These are phyloP conservation scores for Botrytis deweyae DNA, from an alignment of 2,329 filamentous ascomycete genomes.

Conservation along the genomic window DNA sequence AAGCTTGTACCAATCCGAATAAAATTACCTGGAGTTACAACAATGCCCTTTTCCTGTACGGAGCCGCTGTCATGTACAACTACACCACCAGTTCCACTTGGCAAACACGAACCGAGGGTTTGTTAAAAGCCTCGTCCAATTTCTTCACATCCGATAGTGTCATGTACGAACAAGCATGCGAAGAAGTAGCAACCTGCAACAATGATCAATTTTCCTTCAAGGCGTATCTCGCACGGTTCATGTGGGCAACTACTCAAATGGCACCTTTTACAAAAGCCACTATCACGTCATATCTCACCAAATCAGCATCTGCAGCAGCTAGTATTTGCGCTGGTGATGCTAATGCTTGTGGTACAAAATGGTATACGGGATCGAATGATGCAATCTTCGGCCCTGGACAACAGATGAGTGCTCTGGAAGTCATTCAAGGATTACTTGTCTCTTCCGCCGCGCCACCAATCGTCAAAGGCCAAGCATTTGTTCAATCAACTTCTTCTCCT, in stretches of 20 bases:
- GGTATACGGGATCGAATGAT: slow-evolving; percentile 60
- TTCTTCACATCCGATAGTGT: slow-evolving; percentile 60
- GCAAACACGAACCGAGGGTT: slow-evolving; percentile 51
- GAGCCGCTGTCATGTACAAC: slow-evolving; percentile 63
- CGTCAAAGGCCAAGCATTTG: slow-evolving; percentile 21
- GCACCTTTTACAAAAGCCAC: slow-evolving; percentile 52
- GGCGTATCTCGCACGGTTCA: slow-evolving; percentile 63
- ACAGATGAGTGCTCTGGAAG: slow-evolving; percentile 64
- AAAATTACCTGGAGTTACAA: slow-evolving; percentile 64
- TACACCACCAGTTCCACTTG: slow-evolving; percentile 54
- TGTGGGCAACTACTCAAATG: slow-evolving; percentile 58
- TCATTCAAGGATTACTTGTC: slow-evolving; percentile 58
- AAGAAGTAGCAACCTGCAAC: slow-evolving; percentile 56
- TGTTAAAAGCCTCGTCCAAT: slow-evolving; percentile 51
- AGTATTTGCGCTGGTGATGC: slow-evolving; percentile 56
- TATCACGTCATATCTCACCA: slow-evolving; percentile 50
- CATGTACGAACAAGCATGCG: slow-evolving; percentile 68
- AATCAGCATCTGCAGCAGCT: slow-evolving; percentile 56
- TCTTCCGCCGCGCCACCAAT: slow-evolving; percentile 38
- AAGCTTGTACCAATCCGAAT: slow-evolving; percentile 54
- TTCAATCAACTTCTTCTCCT: slow-evolving; percentile 22
- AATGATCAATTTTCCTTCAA: slow-evolving; percentile 68
- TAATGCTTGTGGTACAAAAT: slow-evolving; percentile 57
- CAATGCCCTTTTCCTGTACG: slow-evolving; percentile 64
- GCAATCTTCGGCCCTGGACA: slow-evolving; percentile 57